These are phyloP conservation scores for Mycena sanguinolenta DNA, from an alignment of 768 basidiomycete species.

Conservation along the genomic window DNA sequence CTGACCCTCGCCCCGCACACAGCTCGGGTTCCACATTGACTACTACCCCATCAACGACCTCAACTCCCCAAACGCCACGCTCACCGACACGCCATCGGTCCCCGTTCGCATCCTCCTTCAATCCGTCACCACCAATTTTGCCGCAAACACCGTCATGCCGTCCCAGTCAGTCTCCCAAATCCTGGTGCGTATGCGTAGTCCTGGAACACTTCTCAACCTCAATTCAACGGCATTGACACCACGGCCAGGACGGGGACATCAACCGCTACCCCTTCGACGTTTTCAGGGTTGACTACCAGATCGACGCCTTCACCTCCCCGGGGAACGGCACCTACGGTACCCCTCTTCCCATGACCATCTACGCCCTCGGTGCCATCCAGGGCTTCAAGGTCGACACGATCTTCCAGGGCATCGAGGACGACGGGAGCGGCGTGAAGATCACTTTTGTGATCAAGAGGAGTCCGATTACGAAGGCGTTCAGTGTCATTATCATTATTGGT, in stretches of 20 bases:
- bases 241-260: background rate
- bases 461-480: slow-evolving; percentile 17
- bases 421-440: slow-evolving; percentile 18
- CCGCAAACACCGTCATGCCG: slow-evolving; percentile 2
- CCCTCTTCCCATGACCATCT: slow-evolving; percentile 14
- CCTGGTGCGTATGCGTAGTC: no score
- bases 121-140: background rate
- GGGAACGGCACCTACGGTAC: background rate
- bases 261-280: slow-evolving; percentile 1
- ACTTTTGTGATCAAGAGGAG: slow-evolving; percentile 2
- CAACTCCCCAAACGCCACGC: background rate
- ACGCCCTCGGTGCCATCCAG: background rate
- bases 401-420: background rate
- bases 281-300: background rate
- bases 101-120: background rate
- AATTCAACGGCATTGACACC: no score
- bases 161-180: background rate
- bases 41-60: slow-evolving; percentile 7
- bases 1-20: no score
- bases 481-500: slow-evolving; percentile 18
- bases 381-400: slow-evolving; percentile 8
- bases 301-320: slow-evolving; percentile 14
- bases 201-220: no score
- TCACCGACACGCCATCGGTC: background rate
- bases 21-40: slow-evolving; percentile 16